phyloP scores from a whole-genome alignment of 2,329 filamentous ascomycete species.

The Colletotrichum echinochloae region DNA sequence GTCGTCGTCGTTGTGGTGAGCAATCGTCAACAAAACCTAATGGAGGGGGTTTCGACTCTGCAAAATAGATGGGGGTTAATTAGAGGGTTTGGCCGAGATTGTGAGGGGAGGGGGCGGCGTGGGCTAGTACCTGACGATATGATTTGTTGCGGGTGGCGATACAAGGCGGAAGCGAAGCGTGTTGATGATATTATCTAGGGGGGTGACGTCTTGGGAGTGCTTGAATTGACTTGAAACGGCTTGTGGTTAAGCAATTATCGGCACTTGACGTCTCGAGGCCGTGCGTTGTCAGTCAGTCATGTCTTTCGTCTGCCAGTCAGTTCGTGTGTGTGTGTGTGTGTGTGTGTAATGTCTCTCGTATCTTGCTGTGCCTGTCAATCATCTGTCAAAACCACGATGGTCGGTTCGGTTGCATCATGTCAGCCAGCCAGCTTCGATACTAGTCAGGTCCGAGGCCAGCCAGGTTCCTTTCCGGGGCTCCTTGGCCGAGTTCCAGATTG shows the following conservation, averaged over 20 bases:
- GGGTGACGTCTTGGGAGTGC: too few species aligned
- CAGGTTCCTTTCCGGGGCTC: not conserved
- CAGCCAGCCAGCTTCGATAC: not conserved
- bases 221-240: slow-evolving; percentile 38
- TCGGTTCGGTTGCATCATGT: not conserved
- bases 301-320: not conserved
- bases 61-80: not conserved
- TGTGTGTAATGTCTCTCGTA: too few species aligned
- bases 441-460: not conserved
- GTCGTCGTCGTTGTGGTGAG: not conserved
- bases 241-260: slow-evolving; percentile 1
- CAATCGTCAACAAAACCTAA: not conserved
- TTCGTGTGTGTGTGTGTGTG: not conserved
- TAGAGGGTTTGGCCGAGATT: not conserved
- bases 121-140: too few species aligned
- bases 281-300: not conserved
- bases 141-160: slow-evolving; percentile 6
- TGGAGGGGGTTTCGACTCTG: not conserved
- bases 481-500: not conserved
- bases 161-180: not conserved
- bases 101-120: not conserved
- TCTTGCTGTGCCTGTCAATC: not conserved
- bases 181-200: too few species aligned
- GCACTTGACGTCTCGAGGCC: not conserved
- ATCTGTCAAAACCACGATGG: not conserved